Evolutionary conservation across 305 asterid genomes (phyloP).

Genomic region (Fraxinus greggii): DNA sequence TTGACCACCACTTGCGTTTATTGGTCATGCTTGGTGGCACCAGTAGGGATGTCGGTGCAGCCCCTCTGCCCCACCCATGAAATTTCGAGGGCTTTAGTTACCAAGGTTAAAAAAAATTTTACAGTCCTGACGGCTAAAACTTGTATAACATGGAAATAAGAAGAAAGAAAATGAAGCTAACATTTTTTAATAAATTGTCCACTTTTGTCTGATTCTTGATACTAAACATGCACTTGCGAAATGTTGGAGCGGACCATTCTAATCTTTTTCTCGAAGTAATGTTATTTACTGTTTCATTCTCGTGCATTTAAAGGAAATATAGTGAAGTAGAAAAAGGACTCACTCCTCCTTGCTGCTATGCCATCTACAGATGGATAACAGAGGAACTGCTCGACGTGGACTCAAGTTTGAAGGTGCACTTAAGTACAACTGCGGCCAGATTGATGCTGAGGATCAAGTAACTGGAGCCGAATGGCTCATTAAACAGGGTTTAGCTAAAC

Average conservation of each 20-base stretch:
- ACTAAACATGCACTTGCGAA: background rate
- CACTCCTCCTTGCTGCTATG: slow-evolving; percentile 16
- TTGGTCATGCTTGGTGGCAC: background rate
- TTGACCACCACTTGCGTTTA: background rate
- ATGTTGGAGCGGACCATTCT: background rate
- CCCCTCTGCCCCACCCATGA: background rate
- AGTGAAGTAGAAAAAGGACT: background rate
- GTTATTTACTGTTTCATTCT: background rate
- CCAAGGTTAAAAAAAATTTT: background rate
- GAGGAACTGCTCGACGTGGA: slow-evolving; percentile 94
- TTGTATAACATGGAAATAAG: background rate
- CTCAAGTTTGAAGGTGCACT: slow-evolving; percentile 77
- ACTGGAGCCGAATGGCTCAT: slow-evolving; percentile 84
- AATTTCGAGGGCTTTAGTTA: background rate
- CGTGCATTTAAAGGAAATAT: background rate
- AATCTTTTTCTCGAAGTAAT: background rate
- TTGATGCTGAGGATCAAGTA: slow-evolving; percentile 79
- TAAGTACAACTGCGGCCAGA: slow-evolving; percentile 67
- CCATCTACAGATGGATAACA: slow-evolving; percentile 75
- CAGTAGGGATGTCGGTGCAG: background rate
- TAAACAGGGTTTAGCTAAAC: slow-evolving; percentile 57
- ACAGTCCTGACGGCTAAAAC: background rate
- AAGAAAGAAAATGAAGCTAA: background rate
- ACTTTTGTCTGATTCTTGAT: background rate
- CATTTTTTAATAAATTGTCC: background rate